These are phyloP conservation scores for Candida michaelii DNA, from an alignment of 805 yeast species.

Conservation along the genomic window DNA sequence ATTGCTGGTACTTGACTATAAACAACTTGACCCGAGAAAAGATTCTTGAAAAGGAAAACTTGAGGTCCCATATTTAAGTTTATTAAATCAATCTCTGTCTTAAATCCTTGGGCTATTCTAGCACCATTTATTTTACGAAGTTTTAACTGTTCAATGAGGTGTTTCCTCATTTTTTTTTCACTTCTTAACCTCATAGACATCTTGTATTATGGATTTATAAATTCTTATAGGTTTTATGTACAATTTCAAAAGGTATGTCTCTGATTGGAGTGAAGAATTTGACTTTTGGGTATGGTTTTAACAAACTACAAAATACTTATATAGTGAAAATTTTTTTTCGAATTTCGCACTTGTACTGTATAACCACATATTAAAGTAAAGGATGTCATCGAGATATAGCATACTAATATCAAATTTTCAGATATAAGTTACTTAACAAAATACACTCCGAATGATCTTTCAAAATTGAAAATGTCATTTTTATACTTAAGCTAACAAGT, in stretches of 20 bases:
- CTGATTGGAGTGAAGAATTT: background rate
- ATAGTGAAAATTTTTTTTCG: constrained; percentile 1
- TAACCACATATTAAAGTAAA: background rate
- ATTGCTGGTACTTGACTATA: constrained; percentile 80
- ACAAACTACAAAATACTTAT: background rate
- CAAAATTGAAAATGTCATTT: background rate
- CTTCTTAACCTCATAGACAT: constrained; percentile 36
- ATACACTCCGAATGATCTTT: background rate
- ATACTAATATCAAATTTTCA: no score
- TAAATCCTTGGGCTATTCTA: constrained; percentile 40
- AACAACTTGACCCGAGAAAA: constrained; percentile 85
- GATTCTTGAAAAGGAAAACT: constrained; percentile 77
- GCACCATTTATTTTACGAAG: constrained; percentile 44
- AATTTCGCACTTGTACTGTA: background rate
- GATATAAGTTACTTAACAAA: background rate
- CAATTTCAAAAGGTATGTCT: background rate
- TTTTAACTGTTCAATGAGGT: constrained; percentile 44
- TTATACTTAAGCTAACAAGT: background rate
- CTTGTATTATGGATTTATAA: background rate
- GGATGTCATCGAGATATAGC: no score
- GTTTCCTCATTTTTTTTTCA: constrained; percentile 48
- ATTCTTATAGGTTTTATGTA: background rate
- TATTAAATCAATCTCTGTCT: constrained; percentile 31
- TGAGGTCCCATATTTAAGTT: constrained; percentile 74
- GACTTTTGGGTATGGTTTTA: background rate